phyloP scores from a whole-genome alignment of 75 land plant genomes.

The Adiantum capillusveneris region DNA sequence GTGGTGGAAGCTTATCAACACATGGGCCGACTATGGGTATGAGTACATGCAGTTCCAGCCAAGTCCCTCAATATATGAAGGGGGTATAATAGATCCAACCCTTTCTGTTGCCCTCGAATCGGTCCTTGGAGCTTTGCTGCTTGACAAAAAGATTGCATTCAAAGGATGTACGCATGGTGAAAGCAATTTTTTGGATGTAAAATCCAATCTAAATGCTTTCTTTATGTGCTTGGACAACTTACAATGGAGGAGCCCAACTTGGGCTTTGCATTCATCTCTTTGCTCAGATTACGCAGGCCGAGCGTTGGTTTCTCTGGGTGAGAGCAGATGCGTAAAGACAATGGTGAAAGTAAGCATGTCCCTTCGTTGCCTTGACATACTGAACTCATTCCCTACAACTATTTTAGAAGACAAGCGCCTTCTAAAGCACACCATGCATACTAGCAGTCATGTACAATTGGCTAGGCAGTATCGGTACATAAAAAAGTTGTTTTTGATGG shows the following conservation, averaged over 20 bases:
- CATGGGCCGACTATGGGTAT: constrained; percentile 35
- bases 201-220: constrained; percentile 5
- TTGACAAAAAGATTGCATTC: background rate
- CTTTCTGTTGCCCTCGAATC: constrained; percentile 18
- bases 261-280: constrained; percentile 4
- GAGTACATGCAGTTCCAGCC: constrained; percentile 38
- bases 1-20: constrained; percentile 31
- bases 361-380: constrained; percentile 23
- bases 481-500: constrained; percentile 20
- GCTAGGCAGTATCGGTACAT: constrained; percentile 16
- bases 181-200: background rate
- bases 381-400: constrained; percentile 26
- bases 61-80: constrained; percentile 26
- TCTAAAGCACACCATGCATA: background rate
- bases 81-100: constrained; percentile 31
- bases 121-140: constrained; percentile 4
- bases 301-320: constrained; percentile 8
- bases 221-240: constrained; percentile 14
- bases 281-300: constrained; percentile 14
- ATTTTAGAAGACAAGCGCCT: constrained; percentile 20
- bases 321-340: background rate
- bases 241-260: constrained; percentile 4
- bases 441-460: constrained; percentile 16
- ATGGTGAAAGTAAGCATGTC: constrained; percentile 19
- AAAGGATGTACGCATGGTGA: constrained; percentile 1